Evolutionary conservation across 257 asterid genomes (phyloP), one percentile per base, ranked within the genome.

Genomic region (Primulina eburnea): DNA sequence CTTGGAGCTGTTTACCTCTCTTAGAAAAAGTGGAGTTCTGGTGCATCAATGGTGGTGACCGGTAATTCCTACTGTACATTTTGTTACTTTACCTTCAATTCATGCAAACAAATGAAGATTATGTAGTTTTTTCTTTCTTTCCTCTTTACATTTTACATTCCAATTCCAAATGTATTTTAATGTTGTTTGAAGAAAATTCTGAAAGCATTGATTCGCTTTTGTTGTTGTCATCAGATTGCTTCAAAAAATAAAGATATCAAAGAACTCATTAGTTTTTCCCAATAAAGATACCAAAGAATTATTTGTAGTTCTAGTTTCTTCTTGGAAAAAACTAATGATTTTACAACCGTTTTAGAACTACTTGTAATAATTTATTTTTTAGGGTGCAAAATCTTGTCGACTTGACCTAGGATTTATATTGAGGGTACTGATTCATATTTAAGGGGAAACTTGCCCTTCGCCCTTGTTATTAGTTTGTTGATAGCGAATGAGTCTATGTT

Each of bases 21-120:
- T 93, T 40, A 80, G 99, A 59, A 70, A 86, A 40, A 85, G 92
- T 71, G 96, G 97, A 78, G 97, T 93, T 78, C 86, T 90, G 65
- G 99, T 93, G 67, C 99, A 93, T 81, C 97, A 93, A 62, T 90
- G 98, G 97, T 92, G 95, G 95, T 92, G 82, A 88, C 62, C 35
- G 81, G 81, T 77, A 82, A 75, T 61, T 55, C 35, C 12, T 33
- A 6, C 40, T 77, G 72, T 80, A 65, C 61, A 30, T 56, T 68
- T 67, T 57, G 60, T 52, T 58, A 52, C 67, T 59, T 26, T 38
- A 55, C 57, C 56, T 68, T 52, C 47, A 58, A 30, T 73, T 68
- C 75, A 75, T 74, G 76, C 79, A 63, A 75, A 72, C 68, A 72
- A 60, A 74, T 65, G 73, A 79, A 77, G 67, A 69, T 76, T 70